Conservation (phyloP, 1,284 basidiomycete genomes). For the Cryptococcus sp. region DNA sequence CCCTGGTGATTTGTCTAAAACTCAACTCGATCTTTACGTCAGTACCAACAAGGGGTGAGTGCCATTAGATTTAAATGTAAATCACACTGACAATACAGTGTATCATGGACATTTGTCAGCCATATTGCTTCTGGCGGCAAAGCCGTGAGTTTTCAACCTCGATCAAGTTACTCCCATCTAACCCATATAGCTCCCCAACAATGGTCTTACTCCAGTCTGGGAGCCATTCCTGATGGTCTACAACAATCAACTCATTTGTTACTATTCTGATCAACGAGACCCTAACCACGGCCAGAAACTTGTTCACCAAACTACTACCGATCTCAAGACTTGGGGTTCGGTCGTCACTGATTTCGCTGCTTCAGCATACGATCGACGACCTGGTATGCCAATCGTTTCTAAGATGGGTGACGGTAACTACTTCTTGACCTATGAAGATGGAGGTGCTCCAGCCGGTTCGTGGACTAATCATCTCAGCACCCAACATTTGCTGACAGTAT, state of each 20-base stretch:
- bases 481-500: background rate
- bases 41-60: conserved; percentile 35
- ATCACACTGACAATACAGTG: background rate
- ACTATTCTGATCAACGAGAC: conserved; percentile 48
- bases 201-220: conserved; percentile 12
- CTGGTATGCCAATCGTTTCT: conserved; percentile 44
- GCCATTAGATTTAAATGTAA: no score
- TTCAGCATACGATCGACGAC: conserved; percentile 28
- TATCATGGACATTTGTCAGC: conserved; percentile 38
- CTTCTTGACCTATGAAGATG: conserved; percentile 44
- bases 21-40: conserved; percentile 45
- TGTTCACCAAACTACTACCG: conserved; percentile 37
- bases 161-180: no score
- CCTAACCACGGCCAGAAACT: conserved; percentile 43
- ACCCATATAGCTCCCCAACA: background rate
- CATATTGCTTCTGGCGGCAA: conserved; percentile 11
- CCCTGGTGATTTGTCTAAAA: conserved; percentile 29
- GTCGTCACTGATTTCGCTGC: conserved; percentile 40
- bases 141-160: conserved; percentile 1
- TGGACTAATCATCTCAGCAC: background rate
- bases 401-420: conserved; percentile 38
- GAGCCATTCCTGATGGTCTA: conserved; percentile 34
- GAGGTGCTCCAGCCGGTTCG: conserved; percentile 21
- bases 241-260: conserved; percentile 40
- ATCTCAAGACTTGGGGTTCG: conserved; percentile 39